Evolutionary conservation across 345 rosid species (phyloP), one percentile per base, ranked within the genome.

Genomic region (Chamaenerion angustifolium): DNA sequence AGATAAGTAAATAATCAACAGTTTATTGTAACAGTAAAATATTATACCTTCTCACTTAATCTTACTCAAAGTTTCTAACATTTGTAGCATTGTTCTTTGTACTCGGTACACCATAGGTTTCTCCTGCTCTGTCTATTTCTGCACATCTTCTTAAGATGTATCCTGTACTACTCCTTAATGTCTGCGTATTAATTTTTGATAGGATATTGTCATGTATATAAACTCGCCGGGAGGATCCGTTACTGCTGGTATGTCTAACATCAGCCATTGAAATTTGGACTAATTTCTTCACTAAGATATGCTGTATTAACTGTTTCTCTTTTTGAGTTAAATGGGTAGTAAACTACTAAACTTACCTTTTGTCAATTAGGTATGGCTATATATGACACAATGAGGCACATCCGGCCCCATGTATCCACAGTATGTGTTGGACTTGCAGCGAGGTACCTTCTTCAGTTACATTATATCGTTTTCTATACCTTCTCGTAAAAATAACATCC

Each of bases 211-310:
- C 51, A 84, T 92, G 84, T 92, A 87, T 70, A 82, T 92, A 43
- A 92, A 92, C 60, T 92, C 96, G 53, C 98, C 98, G 54, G 98
- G 98, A 60, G 98, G 98, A 59, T 92, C 96, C 43, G 96, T 87
- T 64, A 92, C 96, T 35, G 98, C 98, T 19, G 98, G 98, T 92
- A 71, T 68, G 16, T 45, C 21, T 3, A 8, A 48, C 50, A 52
- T 57, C 40, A 21, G 13, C 8, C 56, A 48, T 52, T 53, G 40
- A 15, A 58, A 31, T 56, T 25, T 31, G 37, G 3, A 31, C 37
- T 5, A 31, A 31, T 3, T 31, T 31, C 8, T 31, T 31, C 25
- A 8, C 37, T 31, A 31, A 31, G 37, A 31, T n/a, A n/a, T 2
- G 37, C 10, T 31, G 37, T 2, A 31, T 31, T 7, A 7, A 31